These are phyloP conservation scores for Zymoseptoria brevis DNA, from an alignment of 2,329 filamentous ascomycete genomes.

Conservation along the genomic window DNA sequence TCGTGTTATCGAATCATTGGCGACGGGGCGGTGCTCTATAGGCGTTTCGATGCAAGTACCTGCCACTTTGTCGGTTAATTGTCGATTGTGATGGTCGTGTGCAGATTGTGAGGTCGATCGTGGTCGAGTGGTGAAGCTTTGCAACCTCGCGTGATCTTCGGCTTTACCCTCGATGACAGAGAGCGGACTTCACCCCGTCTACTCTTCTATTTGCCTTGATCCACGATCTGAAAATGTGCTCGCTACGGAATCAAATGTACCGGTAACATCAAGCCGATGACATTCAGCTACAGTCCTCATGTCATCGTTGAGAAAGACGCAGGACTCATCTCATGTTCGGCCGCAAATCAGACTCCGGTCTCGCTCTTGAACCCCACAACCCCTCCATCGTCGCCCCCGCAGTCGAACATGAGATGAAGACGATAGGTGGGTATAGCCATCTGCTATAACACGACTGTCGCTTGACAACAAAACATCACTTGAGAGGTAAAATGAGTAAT, in stretches of 20 bases:
- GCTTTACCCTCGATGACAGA: not conserved
- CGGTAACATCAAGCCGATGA: not conserved
- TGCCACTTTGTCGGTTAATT: conserved; percentile 3
- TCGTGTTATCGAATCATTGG: conserved; percentile 24
- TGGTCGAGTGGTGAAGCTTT: not conserved
- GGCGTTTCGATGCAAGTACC: not conserved
- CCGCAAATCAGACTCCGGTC: not conserved
- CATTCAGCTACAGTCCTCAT: not conserved
- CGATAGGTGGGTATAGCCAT: not conserved
- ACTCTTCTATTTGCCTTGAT: not conserved
- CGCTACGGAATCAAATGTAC: not conserved
- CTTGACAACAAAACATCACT: not conserved
- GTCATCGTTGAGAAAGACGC: not conserved
- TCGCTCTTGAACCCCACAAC: not conserved
- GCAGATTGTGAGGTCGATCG: not conserved
- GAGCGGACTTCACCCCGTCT: not conserved
- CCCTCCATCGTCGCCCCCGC: not conserved
- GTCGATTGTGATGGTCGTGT: not conserved
- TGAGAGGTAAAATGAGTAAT: conserved; percentile 20
- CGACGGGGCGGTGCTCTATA: not conserved
- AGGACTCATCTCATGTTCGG: not conserved
- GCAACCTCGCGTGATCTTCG: not conserved
- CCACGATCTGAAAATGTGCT: not conserved
- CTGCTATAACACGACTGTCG: not conserved
- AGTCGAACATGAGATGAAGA: not conserved